Percentiles rank a stretch among this genome's conserved stretches.
Evolutionary conservation across 164 flowering plant genomes (phyloP).

Genomic region (Kalanchoe fedtschenkoi): DNA sequence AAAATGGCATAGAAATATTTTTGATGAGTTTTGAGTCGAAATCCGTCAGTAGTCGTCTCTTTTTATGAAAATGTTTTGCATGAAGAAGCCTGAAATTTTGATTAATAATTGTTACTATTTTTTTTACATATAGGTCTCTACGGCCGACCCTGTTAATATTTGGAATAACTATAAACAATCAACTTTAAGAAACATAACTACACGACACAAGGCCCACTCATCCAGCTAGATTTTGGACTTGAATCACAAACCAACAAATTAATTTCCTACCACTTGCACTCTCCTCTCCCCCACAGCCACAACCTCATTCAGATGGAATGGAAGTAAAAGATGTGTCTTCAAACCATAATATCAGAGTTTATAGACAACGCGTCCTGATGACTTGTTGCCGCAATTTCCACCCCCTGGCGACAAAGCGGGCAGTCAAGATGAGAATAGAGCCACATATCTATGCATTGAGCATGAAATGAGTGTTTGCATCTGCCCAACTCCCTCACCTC

Average conservation of each 20-base stretch:
- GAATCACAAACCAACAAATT: not conserved
- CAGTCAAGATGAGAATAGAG: conserved; percentile 30
- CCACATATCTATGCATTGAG: conserved; percentile 32
- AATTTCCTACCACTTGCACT: not conserved
- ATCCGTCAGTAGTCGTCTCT: too few relatives aligned
- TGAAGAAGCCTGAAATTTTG: too few relatives aligned
- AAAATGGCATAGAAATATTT: too few relatives aligned
- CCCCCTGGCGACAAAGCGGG: conserved; percentile 21
- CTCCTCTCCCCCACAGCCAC: not conserved
- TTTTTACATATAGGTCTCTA: too few relatives aligned
- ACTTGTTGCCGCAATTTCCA: not conserved
- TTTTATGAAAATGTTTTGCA: too few relatives aligned
- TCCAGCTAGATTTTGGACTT: not conserved
- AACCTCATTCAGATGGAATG: not conserved
- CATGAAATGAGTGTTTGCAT: conserved; percentile 28
- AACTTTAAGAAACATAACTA: too few relatives aligned
- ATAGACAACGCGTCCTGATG: not conserved
- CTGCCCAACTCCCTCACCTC: conserved; percentile 21
- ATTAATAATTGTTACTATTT: too few relatives aligned
- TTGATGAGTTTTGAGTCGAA: too few relatives aligned
- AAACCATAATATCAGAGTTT: not conserved
- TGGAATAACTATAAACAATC: too few relatives aligned
- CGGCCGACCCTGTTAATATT: too few relatives aligned
- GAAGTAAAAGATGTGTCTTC: not conserved
- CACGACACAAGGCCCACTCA: not conserved